phyloP scores from a whole-genome alignment of 2,329 filamentous ascomycete genomes.

The Pyricularia grisea region DNA sequence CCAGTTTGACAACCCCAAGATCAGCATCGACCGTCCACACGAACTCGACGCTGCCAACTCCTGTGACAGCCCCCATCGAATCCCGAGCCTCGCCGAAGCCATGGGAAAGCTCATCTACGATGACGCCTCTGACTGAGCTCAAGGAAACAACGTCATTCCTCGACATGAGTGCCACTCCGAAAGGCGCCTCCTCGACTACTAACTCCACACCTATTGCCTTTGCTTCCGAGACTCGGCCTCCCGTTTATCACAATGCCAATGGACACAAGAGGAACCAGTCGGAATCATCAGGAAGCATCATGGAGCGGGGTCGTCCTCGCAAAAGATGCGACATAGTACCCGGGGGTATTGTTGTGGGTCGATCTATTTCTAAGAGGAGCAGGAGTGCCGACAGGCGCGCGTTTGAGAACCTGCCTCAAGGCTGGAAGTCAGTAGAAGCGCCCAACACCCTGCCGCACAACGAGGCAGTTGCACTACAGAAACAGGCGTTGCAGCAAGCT shows the following conservation, averaged over 20 bases:
- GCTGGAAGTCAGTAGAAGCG: conserved; percentile 45
- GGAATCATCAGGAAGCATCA: conserved; percentile 40
- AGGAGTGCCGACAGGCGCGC: conserved; percentile 44
- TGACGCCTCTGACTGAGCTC: conserved; percentile 18
- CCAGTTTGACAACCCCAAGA: conserved; percentile 30
- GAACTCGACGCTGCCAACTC: conserved; percentile 34
- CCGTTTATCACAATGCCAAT: background rate
- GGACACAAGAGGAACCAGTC: conserved; percentile 45
- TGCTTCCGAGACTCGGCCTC: background rate
- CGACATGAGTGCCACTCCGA: conserved; percentile 19
- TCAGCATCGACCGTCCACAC: conserved; percentile 29
- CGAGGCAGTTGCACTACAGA: conserved; percentile 43
- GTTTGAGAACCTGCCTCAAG: conserved; percentile 52
- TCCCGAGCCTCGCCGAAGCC: conserved; percentile 22
- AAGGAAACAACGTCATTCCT: conserved; percentile 2
- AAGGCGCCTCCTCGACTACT: conserved; percentile 18
- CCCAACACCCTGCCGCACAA: conserved; percentile 31
- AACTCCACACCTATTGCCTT: background rate
- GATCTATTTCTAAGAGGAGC: conserved; percentile 32
- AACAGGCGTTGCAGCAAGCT: conserved; percentile 53
- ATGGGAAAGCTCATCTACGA: conserved; percentile 26
- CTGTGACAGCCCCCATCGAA: conserved; percentile 25
- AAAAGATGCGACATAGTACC: conserved; percentile 34
- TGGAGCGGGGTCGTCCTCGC: conserved; percentile 52
- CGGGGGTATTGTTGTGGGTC: conserved; percentile 13